Base-by-base conservation (phyloP, 1,139 yeast species). In the Hemisphaericaspora subhashii region DNA sequence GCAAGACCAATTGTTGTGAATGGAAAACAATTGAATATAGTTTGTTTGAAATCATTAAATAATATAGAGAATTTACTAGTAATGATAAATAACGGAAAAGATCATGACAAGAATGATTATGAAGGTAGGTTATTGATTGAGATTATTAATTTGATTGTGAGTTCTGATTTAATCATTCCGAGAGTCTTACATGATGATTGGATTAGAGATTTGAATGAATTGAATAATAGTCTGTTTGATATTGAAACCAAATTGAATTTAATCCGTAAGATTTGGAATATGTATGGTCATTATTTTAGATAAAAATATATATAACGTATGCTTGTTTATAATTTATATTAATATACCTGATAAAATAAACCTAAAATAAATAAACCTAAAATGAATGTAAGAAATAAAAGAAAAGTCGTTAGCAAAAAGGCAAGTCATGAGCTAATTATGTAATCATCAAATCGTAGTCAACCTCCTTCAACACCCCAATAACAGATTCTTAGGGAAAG, bases 111-210 rank as follows among this genome's bases (percentile, higher is more conserved):
- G 6, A 16, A 25, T 11, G 25, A 33, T 14, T 27, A 60, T 30
- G 83, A 66, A 42, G 83, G 90, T 3, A 60, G 76, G 44, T 57
- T 84, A 30, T 64, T 79, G 23, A 63, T 84, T 40, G 89, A 83
- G 52, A 64, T 77, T 6, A 69, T 80, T 34, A 74, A 76, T 37
- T 63, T 83, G 45, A 74, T 77, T 36, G 62, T 66, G 25, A 61
- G 71, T 31, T 81, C 86, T 10, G 58, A 60, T 18, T 47, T 57
- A 4, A 47, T 82, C 3, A 57, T 83, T 2, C 86, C 87, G 2
- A 54, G 53, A 26, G 60, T 56, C 29, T 60, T 79, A 39, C 60
- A 60, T 39, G 47, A 54, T 10, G 82, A 78, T 40, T 81, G 85
- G 81, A 50, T 66, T 15, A 61, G 72, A 35, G 88, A 82, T 54